Conservation (phyloP, 1,284 basidiomycete species). For the Sanghuangporus sanghuang region DNA sequence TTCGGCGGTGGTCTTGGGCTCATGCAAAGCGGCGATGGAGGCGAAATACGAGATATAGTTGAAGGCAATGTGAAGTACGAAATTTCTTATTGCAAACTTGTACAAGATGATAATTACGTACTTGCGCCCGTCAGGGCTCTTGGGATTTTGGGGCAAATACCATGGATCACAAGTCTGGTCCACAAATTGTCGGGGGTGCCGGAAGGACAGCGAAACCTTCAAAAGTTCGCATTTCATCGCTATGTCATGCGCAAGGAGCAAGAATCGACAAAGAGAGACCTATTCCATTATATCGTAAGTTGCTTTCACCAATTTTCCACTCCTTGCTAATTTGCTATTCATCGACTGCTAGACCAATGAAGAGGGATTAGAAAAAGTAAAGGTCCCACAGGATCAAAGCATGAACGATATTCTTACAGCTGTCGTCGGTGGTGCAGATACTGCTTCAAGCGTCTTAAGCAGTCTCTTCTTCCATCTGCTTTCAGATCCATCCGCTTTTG, state of each 20-base stretch:
- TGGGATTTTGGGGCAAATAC: constrained; percentile 9
- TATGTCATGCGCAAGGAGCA: constrained; percentile 13
- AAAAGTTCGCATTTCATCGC: constrained; percentile 16
- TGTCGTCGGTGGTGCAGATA: constrained; percentile 35
- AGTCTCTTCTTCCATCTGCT: constrained; percentile 30
- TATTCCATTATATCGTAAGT: constrained; percentile 35
- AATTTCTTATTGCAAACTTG: background rate
- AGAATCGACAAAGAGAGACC: constrained; percentile 29
- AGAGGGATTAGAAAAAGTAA: constrained; percentile 23
- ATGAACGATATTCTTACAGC: constrained; percentile 30
- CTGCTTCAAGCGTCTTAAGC: constrained; percentile 28
- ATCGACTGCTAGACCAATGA: constrained; percentile 25
- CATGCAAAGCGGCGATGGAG: constrained; percentile 20
- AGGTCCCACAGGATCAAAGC: constrained; percentile 23
- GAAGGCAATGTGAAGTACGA: constrained; percentile 15
- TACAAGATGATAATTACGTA: background rate
- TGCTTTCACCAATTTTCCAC: background rate
- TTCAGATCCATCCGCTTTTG: constrained; percentile 25
- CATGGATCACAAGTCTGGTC: constrained; percentile 4
- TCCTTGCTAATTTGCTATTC: background rate
- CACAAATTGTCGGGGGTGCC: background rate
- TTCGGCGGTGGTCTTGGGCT: constrained; percentile 22
- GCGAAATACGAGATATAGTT: constrained; percentile 15
- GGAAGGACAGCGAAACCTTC: background rate
- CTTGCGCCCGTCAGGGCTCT: background rate